Base-by-base conservation (phyloP, 345 rosid species). In the Clarkia xantiana region DNA sequence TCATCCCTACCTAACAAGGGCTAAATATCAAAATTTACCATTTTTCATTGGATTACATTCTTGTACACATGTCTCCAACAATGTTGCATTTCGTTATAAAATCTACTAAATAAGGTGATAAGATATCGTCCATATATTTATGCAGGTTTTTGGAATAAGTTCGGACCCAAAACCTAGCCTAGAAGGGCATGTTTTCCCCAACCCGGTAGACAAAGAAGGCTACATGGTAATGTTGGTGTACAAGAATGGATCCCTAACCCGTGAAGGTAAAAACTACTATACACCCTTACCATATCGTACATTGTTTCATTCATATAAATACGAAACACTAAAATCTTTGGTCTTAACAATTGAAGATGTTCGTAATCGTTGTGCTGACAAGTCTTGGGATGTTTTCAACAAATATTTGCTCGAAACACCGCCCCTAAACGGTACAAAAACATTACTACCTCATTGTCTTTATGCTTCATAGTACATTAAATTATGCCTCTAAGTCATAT, bases 211-310 rank as follows among this genome's bases (percentile, higher is more conserved):
- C 62, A 74, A 76, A n/a, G 71, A 84, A 53, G 80, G 94, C 61
- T 91, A 86, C 71, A 86, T 86, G 96, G 81, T 86, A 53, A 86
- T 91, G 96, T 61, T 91, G 66, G 65, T 61, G 41, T 86, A 83
- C 79, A 81, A 84, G 70, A 86, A 88, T 63, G 94, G 78, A n/a
- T 88, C 98, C 61, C 73, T 86, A 53, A 75, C 85, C 40, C 91
- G 89, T 47, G 98, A 91, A 84, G 96, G 96, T 86, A 62, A 20
- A 13, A 10, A 3, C 11, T 41, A 36, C 11, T 15, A n/a, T n/a
- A 11, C 16, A 19, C 36, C 2, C 8, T 29, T 29, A 29, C 36
- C 36, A 29, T 29, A 29, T 29, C 36, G 5, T 7, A 4, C 8
- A 1, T 3, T 29, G 9, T 29, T 29, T 29, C 36, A 0, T 4